Percentiles rank a stretch among this genome's conserved stretches.
phyloP scores from a whole-genome alignment of 2,329 filamentous ascomycete genomes.

The Xylaria sp. region DNA sequence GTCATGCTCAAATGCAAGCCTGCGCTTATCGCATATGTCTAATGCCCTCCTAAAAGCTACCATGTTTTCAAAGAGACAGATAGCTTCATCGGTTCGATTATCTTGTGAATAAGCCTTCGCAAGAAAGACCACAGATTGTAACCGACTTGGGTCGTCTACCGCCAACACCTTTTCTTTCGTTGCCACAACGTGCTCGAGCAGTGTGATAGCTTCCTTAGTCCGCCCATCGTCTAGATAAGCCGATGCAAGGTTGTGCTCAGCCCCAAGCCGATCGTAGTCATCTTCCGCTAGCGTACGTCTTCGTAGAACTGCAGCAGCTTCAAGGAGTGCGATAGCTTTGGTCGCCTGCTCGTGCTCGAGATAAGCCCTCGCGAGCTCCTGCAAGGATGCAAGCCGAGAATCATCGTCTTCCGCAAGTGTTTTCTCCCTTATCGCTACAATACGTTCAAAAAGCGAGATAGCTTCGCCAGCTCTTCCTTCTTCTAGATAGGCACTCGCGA shows the following conservation, averaged over 20 bases:
- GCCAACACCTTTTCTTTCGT: too few species aligned
- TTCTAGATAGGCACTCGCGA: slow-evolving; percentile 1
- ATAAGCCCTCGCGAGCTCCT: not conserved
- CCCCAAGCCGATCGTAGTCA: not conserved
- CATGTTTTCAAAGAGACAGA: not conserved
- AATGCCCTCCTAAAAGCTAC: not conserved
- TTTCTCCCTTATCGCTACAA: not conserved
- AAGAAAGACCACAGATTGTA: not conserved
- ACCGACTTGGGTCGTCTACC: not conserved
- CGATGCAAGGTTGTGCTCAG: not conserved
- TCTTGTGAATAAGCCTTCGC: not conserved
- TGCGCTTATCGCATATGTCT: too few species aligned
- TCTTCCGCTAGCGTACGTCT: not conserved
- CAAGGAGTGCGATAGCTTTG: not conserved
- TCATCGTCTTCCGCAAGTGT: not conserved
- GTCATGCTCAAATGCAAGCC: too few species aligned
- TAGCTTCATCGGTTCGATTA: not conserved
- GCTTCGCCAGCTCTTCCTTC: not conserved
- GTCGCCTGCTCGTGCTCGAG: not conserved
- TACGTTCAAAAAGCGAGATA: not conserved
- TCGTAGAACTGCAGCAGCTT: not conserved
- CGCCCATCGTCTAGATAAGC: not conserved
- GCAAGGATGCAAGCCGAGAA: not conserved
- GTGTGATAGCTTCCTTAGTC: not conserved
- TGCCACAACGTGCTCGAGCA: not conserved